Evolutionary conservation across 441 rosid species (phyloP).

Genomic region (Croton laevigatus): DNA sequence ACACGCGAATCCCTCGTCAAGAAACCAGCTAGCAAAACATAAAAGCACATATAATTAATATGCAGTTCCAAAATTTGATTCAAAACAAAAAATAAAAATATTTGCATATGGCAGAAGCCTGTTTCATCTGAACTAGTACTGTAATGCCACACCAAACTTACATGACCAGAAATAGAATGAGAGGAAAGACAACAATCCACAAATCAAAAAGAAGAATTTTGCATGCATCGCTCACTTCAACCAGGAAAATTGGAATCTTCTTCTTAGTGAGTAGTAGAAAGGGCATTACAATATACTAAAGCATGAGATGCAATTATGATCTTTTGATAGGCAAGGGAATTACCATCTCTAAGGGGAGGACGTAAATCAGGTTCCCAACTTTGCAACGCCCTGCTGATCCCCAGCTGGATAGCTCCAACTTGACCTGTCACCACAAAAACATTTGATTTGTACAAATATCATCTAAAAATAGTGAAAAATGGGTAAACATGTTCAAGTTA

Average conservation of each 20-base stretch:
- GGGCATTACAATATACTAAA: background rate
- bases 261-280: background rate
- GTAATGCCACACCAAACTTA: background rate
- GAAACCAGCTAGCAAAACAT: constrained; percentile 45
- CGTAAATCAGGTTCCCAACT: constrained; percentile 92
- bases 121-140: background rate
- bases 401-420: constrained; percentile 91
- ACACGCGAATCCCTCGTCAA: constrained; percentile 67
- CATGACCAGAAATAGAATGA: background rate
- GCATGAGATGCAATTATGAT: background rate
- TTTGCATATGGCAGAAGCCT: too few species aligned
- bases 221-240: background rate
- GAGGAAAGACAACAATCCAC: background rate
- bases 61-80: background rate
- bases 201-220: background rate
- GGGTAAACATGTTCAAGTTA: background rate
- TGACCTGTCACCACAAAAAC: constrained; percentile 59
- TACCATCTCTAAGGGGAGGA: constrained; percentile 79
- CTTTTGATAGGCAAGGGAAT: background rate
- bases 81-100: too few species aligned
- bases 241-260: background rate
- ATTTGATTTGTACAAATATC: background rate
- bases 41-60: background rate
- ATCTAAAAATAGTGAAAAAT: background rate
- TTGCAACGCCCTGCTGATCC: constrained; percentile 91